Base-by-base conservation (phyloP, 192 early-diverging fungal genomes). In the Lobosporangium transversale region DNA sequence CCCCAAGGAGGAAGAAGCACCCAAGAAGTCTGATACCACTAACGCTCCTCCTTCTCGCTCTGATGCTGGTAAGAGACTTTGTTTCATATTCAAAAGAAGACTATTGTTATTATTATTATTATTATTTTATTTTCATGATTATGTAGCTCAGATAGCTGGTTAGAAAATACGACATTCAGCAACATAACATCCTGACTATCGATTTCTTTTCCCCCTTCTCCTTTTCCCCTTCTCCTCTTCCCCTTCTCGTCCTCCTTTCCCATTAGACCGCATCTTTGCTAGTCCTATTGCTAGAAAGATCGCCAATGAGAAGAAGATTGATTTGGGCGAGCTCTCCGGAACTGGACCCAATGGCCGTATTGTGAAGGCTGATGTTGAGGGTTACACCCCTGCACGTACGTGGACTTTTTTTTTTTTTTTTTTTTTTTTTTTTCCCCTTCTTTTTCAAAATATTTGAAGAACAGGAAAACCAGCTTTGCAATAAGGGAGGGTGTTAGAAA, bases 271-370 rank as follows among this genome's bases (percentile, higher is more conserved):
- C 53, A 81, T 95, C 48, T 87, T 94, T 79, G 93, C 91, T 69
- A 92, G 89, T 80, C 95, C 95, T 2, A 70, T 93, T 42, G 95
- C 95, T 68, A 80, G 89, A 84, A 92, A 87, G 54, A 83, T 97
- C 52, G 97, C 97, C 49, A 87, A 87, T 54, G 92, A 96, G 70
- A 90, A 91, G 81, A 87, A 85, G 62, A 86, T 98, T 65, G 80
- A 88, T 63, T 86, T 99, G 56, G 81, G 83, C 50, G 80, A 88
- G 42, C 80, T 99, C 62, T 81, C 83, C 57, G 97, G 95, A 53
- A 87, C 94, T 62, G 97, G 96, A 27, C 96, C 96, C 42, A 75
- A 88, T 49, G 95, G 95, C 60, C 90, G 96, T 60, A 92, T 99
- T 62, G 76, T 94, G 49, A 97, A 98, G 88, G 86, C 88, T 43